Base-by-base conservation (phyloP, 1,139 yeast genomes). In the Insectozyma bohioensis region DNA sequence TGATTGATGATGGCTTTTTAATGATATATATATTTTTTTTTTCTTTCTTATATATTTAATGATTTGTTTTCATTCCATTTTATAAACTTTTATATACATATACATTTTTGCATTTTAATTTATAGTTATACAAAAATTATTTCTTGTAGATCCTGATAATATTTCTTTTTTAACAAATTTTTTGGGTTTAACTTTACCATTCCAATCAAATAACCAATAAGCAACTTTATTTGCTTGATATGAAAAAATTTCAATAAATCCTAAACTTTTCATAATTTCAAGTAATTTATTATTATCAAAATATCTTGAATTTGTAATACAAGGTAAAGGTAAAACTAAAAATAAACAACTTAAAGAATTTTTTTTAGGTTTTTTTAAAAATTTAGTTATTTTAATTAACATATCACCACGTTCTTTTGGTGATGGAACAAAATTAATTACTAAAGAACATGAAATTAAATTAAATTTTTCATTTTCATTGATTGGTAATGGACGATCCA, bases 251-350 rank as follows among this genome's bases (percentile, higher is more conserved):
- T 65, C 47, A 4, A 39, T 45, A 45, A 79, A 87, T 0, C 96
- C 96, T 11, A 87, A 58, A 8, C 63, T 48, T 1, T 40, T 32
- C 78, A 83, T 73, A 12, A 86, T 72, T 1, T 58, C 53, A 24
- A 72, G 45, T 7, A 74, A 58, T 13, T 57, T 55, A 0, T 54
- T 54, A 23, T 69, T 63, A 39, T 77, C 75, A 53, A 81, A 78
- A 51, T 90, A 92, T 23, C 97, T 65, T 1, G 97, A 88, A 53
- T 90, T 88, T 6, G 63, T 54, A 1, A 87, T 66, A 54, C 98
- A 92, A 0, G 97, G 96, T 20, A 85, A 65, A 0, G 98, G 98
- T 6, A 90, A 61, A 2, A 92, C 97, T 11, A 92, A 57, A 51
- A 90, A 90, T 4, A 86, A 57, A 15, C 73, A 56, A 14, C 67